Evolutionary conservation across 106 monocot genomes (phyloP).

Genomic region (Dactylorhiza incarnata): DNA sequence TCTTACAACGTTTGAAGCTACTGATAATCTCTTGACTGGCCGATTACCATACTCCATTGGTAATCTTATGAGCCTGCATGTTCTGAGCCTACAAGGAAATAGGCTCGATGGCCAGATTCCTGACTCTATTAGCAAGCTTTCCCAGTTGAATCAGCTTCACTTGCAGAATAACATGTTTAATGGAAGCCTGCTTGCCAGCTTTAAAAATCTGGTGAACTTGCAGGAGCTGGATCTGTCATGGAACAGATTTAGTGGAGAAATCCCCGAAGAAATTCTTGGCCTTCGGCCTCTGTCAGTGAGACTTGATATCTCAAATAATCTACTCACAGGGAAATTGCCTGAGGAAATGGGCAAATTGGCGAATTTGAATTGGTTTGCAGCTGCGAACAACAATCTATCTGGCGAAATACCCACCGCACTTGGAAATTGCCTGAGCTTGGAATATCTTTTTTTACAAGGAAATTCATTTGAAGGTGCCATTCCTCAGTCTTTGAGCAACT

Average conservation of each 20-base stretch:
- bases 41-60: background rate
- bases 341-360: background rate
- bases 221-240: background rate
- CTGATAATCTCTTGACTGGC: slow-evolving; percentile 10
- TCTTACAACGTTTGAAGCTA: slow-evolving; percentile 3
- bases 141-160: background rate
- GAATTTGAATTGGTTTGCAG: background rate
- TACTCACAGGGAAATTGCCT: background rate
- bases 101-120: slow-evolving; percentile 11
- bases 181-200: slow-evolving; percentile 1
- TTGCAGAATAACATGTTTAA: slow-evolving; percentile 8
- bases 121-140: slow-evolving; percentile 13
- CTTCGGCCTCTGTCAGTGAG: background rate
- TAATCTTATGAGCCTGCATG: background rate
- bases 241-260: slow-evolving; percentile 12
- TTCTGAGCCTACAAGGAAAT: slow-evolving; percentile 7
- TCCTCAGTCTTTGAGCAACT: slow-evolving; percentile 11
- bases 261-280: background rate
- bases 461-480: slow-evolving; percentile 17
- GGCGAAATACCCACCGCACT: slow-evolving; percentile 5
- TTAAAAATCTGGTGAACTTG: slow-evolving; percentile 7
- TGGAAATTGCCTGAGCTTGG: background rate
- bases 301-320: slow-evolving; percentile 3
- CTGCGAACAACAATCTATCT: slow-evolving; percentile 5
- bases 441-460: slow-evolving; percentile 1